These are phyloP conservation scores for Citeromyces matritensis DNA, from an alignment of 805 yeast species.

Conservation along the genomic window DNA sequence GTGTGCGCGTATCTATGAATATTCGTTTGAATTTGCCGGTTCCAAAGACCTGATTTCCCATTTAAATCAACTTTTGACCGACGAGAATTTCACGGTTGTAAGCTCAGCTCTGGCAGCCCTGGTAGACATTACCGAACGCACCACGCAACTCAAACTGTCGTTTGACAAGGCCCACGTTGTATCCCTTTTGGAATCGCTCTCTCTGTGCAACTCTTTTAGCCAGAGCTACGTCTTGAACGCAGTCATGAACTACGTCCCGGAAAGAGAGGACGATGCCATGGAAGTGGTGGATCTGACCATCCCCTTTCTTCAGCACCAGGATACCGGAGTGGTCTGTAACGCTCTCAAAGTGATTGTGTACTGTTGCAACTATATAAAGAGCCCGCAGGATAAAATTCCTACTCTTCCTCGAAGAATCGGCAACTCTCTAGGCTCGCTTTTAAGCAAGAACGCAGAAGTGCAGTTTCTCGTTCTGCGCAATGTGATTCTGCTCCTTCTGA, in stretches of 20 bases:
- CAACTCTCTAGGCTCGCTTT: slow-evolving; percentile 47
- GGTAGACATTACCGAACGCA: slow-evolving; percentile 43
- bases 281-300: slow-evolving; percentile 46
- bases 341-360: slow-evolving; percentile 61
- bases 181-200: slow-evolving; percentile 21
- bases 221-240: slow-evolving; percentile 55
- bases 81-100: slow-evolving; percentile 43
- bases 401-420: slow-evolving; percentile 43
- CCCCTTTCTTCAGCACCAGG: slow-evolving; percentile 68
- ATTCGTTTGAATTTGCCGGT: slow-evolving; percentile 29
- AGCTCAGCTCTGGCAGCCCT: slow-evolving; percentile 62
- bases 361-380: slow-evolving; percentile 52
- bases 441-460: slow-evolving; percentile 67
- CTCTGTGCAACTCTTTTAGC: slow-evolving; percentile 53
- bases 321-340: slow-evolving; percentile 69
- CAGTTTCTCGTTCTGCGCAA: slow-evolving; percentile 77
- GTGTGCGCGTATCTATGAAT: slow-evolving; percentile 51
- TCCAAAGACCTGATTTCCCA: slow-evolving; percentile 25
- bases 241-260: slow-evolving; percentile 57
- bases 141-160: slow-evolving; percentile 30
- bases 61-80: slow-evolving; percentile 39
- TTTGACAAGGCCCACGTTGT: slow-evolving; percentile 34
- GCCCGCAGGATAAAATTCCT: slow-evolving; percentile 40
- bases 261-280: slow-evolving; percentile 47
- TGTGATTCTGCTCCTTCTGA: slow-evolving; percentile 56